Evolutionary conservation across 1,284 basidiomycete species (phyloP).

Genomic region (Vanrija humicola): DNA sequence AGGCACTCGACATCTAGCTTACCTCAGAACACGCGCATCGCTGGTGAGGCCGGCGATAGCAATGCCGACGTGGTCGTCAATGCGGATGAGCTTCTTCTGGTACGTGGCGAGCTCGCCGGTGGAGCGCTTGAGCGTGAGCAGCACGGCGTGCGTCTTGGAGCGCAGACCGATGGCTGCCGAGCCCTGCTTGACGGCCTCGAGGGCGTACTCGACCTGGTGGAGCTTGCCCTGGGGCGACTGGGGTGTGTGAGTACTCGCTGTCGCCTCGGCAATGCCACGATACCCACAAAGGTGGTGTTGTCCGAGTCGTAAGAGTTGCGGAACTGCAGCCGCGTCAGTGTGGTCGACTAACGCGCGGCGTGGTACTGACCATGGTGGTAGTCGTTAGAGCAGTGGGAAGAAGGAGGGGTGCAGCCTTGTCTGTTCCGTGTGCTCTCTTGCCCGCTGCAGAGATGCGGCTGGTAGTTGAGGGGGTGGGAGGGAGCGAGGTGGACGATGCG

Average conservation of each 20-base stretch:
- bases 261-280: background rate
- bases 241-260: slow-evolving; percentile 2
- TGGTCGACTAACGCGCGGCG: background rate
- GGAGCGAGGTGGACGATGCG: background rate
- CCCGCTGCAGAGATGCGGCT: background rate
- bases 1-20: slow-evolving; percentile 13
- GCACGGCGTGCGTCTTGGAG: slow-evolving; percentile 89
- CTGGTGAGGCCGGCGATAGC: slow-evolving; percentile 97
- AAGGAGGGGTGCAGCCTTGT: background rate
- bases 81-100: slow-evolving; percentile 99
- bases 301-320: slow-evolving; percentile 93
- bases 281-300: slow-evolving; percentile 76
- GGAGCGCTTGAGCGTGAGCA: slow-evolving; percentile 96
- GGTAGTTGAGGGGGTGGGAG: background rate
- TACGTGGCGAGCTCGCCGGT: slow-evolving; percentile 97
- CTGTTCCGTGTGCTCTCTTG: background rate
- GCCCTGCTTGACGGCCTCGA: slow-evolving; percentile 99
- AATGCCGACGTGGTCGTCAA: slow-evolving; percentile 98
- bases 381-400: background rate
- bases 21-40: slow-evolving; percentile 96
- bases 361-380: slow-evolving; percentile 19
- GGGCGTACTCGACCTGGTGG: slow-evolving; percentile 94
- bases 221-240: slow-evolving; percentile 49
- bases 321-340: slow-evolving; percentile 57
- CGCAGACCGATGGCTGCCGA: slow-evolving; percentile 95